These are phyloP conservation scores for Fragilaria radians DNA, from an alignment of 108 stramenopile species.

Conservation along the genomic window DNA sequence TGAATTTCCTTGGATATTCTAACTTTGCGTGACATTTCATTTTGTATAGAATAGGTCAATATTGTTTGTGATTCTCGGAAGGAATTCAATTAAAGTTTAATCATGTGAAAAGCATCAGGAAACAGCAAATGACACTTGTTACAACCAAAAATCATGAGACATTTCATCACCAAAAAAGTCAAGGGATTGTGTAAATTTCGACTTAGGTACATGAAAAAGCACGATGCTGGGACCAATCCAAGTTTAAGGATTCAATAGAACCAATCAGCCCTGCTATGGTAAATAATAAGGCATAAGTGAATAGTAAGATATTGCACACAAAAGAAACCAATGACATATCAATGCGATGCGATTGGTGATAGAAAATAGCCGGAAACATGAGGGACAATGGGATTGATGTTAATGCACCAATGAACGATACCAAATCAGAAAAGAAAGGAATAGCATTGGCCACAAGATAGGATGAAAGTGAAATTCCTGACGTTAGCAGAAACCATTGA, in stretches of 20 bases:
- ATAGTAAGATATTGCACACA: slow-evolving; percentile 21
- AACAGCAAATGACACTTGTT: too few species aligned
- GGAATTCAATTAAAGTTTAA: too few species aligned
- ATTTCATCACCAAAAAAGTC: too few species aligned
- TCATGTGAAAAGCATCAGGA: too few species aligned
- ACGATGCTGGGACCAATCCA: slow-evolving; percentile 44
- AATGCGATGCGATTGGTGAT: slow-evolving; percentile 29
- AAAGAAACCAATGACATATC: slow-evolving; percentile 8
- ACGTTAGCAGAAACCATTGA: slow-evolving; percentile 53
- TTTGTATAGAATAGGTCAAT: too few species aligned
- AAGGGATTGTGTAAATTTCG: neutral
- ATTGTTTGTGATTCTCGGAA: too few species aligned
- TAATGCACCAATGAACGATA: slow-evolving; percentile 59
- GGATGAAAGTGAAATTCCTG: slow-evolving; percentile 27
- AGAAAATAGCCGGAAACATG: slow-evolving; percentile 51
- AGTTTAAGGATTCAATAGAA: slow-evolving; percentile 41
- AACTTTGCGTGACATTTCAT: too few species aligned
- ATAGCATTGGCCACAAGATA: slow-evolving; percentile 56
- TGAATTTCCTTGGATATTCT: too few species aligned
- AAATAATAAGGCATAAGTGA: slow-evolving; percentile 41
- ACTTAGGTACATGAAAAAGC: slow-evolving; percentile 2
- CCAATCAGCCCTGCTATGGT: slow-evolving; percentile 51
- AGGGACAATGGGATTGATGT: slow-evolving; percentile 61
- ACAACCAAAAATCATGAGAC: too few species aligned
- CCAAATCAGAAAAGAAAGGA: slow-evolving; percentile 72